Evolutionary conservation across 2,329 filamentous ascomycete species (phyloP).

Genomic region (Ambrosiella cleistominuta): DNA sequence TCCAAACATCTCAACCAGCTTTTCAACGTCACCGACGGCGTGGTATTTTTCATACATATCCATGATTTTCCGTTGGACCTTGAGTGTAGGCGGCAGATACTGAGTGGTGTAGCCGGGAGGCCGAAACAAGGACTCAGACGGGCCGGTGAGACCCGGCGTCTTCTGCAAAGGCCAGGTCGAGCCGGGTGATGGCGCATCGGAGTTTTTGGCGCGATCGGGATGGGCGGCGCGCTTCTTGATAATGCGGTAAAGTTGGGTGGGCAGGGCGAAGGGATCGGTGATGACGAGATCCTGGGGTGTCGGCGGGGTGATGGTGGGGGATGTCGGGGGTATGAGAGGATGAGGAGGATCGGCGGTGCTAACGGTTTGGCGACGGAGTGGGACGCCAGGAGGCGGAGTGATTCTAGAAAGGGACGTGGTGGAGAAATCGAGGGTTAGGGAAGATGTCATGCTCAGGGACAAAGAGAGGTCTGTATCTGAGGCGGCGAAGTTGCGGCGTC

Average conservation of each 20-base stretch:
- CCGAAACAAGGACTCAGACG: not conserved
- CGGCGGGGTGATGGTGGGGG: constrained; percentile 11
- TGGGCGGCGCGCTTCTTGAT: not conserved
- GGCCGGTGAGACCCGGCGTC: not conserved
- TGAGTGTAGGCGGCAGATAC: constrained; percentile 7
- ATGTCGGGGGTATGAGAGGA: not conserved
- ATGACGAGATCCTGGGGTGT: constrained; percentile 2
- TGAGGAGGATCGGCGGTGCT: not conserved
- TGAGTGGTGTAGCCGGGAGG: not conserved
- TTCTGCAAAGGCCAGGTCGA: not conserved
- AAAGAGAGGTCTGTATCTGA: constrained; percentile 1
- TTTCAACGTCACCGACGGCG: not conserved
- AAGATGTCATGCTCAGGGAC: not conserved
- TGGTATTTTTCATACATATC: constrained; percentile 1
- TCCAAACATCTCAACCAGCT: not conserved
- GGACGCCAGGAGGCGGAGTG: not conserved
- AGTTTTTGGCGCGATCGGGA: not conserved
- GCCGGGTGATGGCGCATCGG: not conserved
- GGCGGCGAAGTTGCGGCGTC: not conserved
- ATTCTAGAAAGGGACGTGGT: not conserved
- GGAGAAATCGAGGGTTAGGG: not conserved
- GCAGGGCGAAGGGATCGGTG: not conserved
- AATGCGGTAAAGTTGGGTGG: not conserved
- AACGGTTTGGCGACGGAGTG: not conserved
- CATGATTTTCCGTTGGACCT: constrained; percentile 7